These are phyloP conservation scores for Fusarium illudens DNA, from an alignment of 2,329 filamentous ascomycete species.

Conservation along the genomic window DNA sequence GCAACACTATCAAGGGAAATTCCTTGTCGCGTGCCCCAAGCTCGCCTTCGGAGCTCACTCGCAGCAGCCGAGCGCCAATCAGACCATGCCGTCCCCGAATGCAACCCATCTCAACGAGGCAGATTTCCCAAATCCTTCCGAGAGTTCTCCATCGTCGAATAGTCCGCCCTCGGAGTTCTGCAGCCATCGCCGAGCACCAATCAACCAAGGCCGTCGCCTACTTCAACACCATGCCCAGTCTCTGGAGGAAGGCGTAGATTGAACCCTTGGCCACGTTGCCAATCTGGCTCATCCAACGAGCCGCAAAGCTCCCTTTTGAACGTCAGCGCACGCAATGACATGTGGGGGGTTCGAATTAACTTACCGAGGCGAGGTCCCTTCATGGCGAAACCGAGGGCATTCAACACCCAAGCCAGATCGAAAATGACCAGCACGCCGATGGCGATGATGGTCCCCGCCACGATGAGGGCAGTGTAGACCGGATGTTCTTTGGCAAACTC, in stretches of 20 bases:
- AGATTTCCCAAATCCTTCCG: neutral
- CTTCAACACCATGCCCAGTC: slow-evolving; percentile 28
- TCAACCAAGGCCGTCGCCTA: neutral
- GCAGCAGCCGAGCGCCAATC: neutral
- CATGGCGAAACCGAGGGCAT: slow-evolving; percentile 31
- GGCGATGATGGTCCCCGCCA: slow-evolving; percentile 24
- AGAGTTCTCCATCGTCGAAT: neutral
- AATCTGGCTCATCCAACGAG: slow-evolving; percentile 38
- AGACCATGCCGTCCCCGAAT: neutral
- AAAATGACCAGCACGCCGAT: slow-evolving; percentile 31
- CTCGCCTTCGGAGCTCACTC: neutral
- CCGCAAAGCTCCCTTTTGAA: slow-evolving; percentile 31
- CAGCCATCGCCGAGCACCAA: neutral
- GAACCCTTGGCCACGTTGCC: slow-evolving; percentile 26
- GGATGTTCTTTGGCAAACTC: slow-evolving; percentile 36
- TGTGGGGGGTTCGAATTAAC: neutral
- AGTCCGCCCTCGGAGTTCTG: neutral
- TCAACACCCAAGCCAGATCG: slow-evolving; percentile 31
- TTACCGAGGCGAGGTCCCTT: slow-evolving; percentile 27
- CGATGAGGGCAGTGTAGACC: slow-evolving; percentile 28
- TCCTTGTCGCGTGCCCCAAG: neutral
- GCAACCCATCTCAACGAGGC: neutral
- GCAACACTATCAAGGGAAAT: neutral
- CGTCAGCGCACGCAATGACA: fast-evolving
- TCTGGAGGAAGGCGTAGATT: slow-evolving; percentile 35